Evolutionary conservation across 1,284 basidiomycete genomes (phyloP).

Genomic region (Austroboletus olivaceoglutinosus): DNA sequence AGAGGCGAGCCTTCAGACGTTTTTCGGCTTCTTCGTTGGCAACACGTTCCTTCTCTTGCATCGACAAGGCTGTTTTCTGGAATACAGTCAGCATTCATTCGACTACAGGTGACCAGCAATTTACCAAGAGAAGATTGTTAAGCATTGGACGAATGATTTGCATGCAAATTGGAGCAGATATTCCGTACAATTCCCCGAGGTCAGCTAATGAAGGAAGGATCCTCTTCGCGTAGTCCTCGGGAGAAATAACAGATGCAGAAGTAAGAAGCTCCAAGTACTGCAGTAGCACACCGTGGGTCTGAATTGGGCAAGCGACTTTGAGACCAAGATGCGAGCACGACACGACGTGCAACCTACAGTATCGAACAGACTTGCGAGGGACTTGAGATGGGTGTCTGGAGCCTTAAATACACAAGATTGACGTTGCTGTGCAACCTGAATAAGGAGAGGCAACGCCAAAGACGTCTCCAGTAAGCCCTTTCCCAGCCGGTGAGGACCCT

Average conservation of each 20-base stretch:
- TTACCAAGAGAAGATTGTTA: constrained; percentile 60
- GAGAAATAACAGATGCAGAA: constrained; percentile 55
- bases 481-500: constrained; percentile 68
- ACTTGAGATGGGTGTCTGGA: constrained; percentile 75
- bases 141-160: constrained; percentile 86
- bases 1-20: constrained; percentile 69
- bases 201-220: constrained; percentile 71
- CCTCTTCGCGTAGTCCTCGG: constrained; percentile 62
- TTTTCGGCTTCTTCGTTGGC: constrained; percentile 74
- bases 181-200: constrained; percentile 70
- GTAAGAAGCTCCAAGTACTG: constrained; percentile 76
- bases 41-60: constrained; percentile 62
- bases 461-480: constrained; percentile 67
- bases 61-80: constrained; percentile 54
- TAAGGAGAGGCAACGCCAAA: constrained; percentile 78
- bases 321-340: constrained; percentile 18
- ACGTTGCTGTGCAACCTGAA: constrained; percentile 86
- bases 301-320: constrained; percentile 19
- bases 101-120: constrained; percentile 21
- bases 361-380: constrained; percentile 84
- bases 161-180: constrained; percentile 85
- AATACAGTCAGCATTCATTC: constrained; percentile 10
- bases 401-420: constrained; percentile 76
- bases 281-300: constrained; percentile 76
- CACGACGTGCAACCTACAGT: constrained; percentile 53